Base-by-base conservation (phyloP, 208 protist genomes). In the Zelonia costaricensis region DNA sequence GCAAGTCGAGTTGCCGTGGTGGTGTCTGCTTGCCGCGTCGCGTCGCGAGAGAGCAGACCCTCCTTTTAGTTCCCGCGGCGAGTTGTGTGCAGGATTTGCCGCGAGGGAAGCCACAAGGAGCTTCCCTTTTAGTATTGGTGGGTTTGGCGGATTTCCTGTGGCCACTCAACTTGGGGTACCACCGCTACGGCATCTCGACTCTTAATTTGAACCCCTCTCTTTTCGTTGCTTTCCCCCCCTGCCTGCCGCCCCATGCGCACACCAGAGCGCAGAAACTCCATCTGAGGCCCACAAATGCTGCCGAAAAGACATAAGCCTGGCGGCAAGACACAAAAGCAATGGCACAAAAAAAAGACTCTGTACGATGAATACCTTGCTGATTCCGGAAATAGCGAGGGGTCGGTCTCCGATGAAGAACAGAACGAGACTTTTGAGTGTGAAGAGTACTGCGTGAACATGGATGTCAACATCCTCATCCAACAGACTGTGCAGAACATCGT, bases 391-490 rank as follows among this genome's bases (percentile, higher is more conserved):
- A 83, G 83, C 49, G 57, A 56, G n/a, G 58, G 52, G 16, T 61
- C 56, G 1, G 38, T 33, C 9, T 53, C 43, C 35, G 62, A 78
- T 9, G 60, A 70, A 16, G 67, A 68, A 31, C 62, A 73, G 7
- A 64, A 80, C 20, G 53, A 59, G n/a, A 69, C 57, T 7, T 78
- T 81, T 38, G 65, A 76, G 39, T 66, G 58, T 12, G 80, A 87
- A 53, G 74, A 82, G 27, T 94, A 81, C 70, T 75, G 44, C 23
- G 76, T 84, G 18, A 76, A 53, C 6, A 91, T 91, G 84, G 80
- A 91, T 18, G 84, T 91, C 22, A 91, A 94, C 39, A 86, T 88
- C 61, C 69, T 94, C 20, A 83, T 94, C 66, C 77, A 91, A 36
- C 84, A 94, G 66, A 84, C 80, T 13, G 49, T 90, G 9, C 78